These are phyloP conservation scores for Hebeloma cylindrosporum DNA, from an alignment of 768 basidiomycete genomes.

Conservation along the genomic window DNA sequence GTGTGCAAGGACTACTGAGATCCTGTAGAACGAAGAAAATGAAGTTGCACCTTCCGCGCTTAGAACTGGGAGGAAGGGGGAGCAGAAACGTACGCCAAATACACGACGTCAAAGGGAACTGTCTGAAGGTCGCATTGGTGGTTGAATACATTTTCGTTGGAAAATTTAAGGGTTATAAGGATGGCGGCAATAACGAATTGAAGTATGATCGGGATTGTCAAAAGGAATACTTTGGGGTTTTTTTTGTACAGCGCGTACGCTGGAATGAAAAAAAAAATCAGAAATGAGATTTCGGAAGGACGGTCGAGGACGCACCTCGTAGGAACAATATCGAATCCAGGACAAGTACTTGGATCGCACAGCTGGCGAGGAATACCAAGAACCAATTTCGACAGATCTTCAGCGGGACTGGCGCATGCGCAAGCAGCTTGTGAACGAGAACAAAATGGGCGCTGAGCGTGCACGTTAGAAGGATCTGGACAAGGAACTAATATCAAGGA, in stretches of 20 bases:
- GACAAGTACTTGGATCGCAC: not conserved
- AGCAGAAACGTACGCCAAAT: constrained; percentile 7
- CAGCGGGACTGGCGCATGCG: constrained; percentile 3
- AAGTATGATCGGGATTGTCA: constrained; percentile 1
- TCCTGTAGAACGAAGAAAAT: not conserved
- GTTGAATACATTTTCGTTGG: constrained; percentile 4
- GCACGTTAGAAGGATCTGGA: not conserved
- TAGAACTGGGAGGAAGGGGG: not conserved
- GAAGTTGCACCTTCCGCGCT: not conserved
- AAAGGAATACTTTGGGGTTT: constrained; percentile 3
- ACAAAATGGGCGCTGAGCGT: constrained; percentile 3
- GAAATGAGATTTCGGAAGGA: not conserved
- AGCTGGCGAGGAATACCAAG: not conserved
- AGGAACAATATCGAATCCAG: constrained; percentile 8
- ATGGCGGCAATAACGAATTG: constrained; percentile 5
- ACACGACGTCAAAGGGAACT: constrained; percentile 5
- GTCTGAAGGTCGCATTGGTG: constrained; percentile 4
- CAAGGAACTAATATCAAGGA: not conserved
- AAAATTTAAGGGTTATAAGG: not conserved
- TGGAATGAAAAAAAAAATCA: not conserved
- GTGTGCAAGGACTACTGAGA: constrained; percentile 7
- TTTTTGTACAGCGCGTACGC: constrained; percentile 12
- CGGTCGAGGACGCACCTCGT: constrained; percentile 4
- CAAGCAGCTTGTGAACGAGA: constrained; percentile 6
- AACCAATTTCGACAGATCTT: constrained; percentile 7